Conservation (phyloP, 2,329 filamentous ascomycete genomes). For the Botrytis deweyae region DNA sequence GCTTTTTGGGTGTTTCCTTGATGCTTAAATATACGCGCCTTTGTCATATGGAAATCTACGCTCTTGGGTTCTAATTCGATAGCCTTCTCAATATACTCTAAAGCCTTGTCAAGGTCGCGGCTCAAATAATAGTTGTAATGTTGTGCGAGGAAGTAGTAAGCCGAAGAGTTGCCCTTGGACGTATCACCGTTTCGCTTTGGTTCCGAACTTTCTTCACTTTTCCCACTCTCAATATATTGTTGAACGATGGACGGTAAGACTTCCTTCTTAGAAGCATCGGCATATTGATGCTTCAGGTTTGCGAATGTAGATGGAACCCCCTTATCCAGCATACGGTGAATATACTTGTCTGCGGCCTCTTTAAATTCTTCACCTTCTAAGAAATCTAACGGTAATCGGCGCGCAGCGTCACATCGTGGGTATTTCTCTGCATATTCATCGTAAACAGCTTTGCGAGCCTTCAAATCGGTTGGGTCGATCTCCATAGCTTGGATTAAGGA, state of each 20-base stretch:
- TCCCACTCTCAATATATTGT: conserved; percentile 67
- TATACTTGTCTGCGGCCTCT: conserved; percentile 72
- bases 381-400: conserved; percentile 86
- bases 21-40: conserved; percentile 93
- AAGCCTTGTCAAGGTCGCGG: conserved; percentile 78
- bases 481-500: conserved; percentile 69
- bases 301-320: conserved; percentile 95
- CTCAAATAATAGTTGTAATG: conserved; percentile 94
- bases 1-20: conserved; percentile 76
- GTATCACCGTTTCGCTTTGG: conserved; percentile 46
- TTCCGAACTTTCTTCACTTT: conserved; percentile 46
- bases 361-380: conserved; percentile 78
- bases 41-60: conserved; percentile 92
- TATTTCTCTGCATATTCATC: conserved; percentile 78
- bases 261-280: conserved; percentile 73
- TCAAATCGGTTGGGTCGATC: conserved; percentile 58
- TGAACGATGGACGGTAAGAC: conserved; percentile 73
- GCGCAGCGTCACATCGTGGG: conserved; percentile 79
- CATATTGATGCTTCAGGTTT: conserved; percentile 92
- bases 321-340: conserved; percentile 83
- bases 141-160: conserved; percentile 90
- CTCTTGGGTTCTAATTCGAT: conserved; percentile 76
- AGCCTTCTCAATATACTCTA: conserved; percentile 78
- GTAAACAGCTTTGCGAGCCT: conserved; percentile 71
- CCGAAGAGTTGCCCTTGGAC: conserved; percentile 70